Evolutionary conservation across 179 eudicot genomes (phyloP), one percentile per base, ranked within the genome.

Genomic region (Beta corolliflora): DNA sequence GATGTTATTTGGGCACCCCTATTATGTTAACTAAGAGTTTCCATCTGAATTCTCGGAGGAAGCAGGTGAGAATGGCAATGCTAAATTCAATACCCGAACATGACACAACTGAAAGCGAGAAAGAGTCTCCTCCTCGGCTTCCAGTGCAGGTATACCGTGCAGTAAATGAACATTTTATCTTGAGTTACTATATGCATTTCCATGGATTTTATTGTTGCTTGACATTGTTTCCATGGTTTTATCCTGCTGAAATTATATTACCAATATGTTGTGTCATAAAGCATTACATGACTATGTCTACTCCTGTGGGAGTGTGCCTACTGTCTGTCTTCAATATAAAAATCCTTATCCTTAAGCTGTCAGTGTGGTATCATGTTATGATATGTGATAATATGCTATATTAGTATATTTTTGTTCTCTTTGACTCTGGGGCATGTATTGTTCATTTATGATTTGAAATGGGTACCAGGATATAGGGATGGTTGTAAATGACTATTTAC

Each of bases 1-100:
- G 99, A 69, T 88, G 89, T 75, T 91, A 88, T 80, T 82, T 88
- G 14, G 94, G 97, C 9, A 84, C 88, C n/a, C 99, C 99, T 0
- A 86, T 92, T 36, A 92, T 96, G 78, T 85, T 96, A 73, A 94
- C 94, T 3, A 91, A 91, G 89, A 91, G 89, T 76, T 77, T 94
- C 88, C 91, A 91, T 82, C 86, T 89, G 85, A 86, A 80, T 80
- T 69, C 67, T 14, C 82, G 88, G 75, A 94, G 91, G 82, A 95
- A 92, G 85, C 88, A 83, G 65, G 79, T 46, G 53, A 92, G 92
- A 79, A 84, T 88, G 73, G 91, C 90, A 54, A 71, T 71, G 87
- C 80, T 95, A 29, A 87, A 94, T 83, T 83, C 95, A 23, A 93
- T 92, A 45, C 94, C 98, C 0, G 98, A 95, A 82, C 36, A 81